These are phyloP conservation scores for Tetraselmis striata DNA, from an alignment of 139 green algal species.

Conservation along the genomic window DNA sequence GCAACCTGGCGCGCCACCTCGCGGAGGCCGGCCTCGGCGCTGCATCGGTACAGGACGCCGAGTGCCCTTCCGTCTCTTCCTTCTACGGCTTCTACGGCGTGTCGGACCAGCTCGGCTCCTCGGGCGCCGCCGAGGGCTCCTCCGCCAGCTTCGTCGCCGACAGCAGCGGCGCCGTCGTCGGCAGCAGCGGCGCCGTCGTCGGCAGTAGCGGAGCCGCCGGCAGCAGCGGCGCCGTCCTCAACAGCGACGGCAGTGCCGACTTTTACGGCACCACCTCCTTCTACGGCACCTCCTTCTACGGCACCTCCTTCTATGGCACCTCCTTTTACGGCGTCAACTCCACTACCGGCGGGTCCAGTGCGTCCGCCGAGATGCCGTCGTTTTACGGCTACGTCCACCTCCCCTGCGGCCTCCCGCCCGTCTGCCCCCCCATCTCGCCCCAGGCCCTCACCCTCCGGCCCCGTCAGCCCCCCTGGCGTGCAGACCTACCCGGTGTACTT, in stretches of 20 bases:
- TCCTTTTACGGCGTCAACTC: neutral
- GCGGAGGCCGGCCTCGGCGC: neutral
- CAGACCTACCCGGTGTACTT: neutral
- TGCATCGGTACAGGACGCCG: neutral
- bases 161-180: neutral
- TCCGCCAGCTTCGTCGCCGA: neutral
- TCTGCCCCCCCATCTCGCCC: too few relatives aligned
- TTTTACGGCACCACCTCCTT: neutral
- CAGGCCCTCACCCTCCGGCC: too few relatives aligned
- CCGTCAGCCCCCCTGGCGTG: neutral
- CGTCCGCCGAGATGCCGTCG: neutral
- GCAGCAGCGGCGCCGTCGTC: neutral
- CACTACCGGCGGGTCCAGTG: neutral
- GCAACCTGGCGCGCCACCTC: neutral
- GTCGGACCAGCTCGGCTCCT: neutral
- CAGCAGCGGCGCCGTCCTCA: neutral
- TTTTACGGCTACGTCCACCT: neutral
- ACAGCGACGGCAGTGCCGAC: too few relatives aligned
- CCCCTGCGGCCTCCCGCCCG: too few relatives aligned
- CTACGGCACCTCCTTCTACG: neutral
- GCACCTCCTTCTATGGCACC: neutral
- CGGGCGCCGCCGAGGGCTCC: neutral
- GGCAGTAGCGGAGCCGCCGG: neutral
- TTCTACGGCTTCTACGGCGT: neutral
- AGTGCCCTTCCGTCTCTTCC: neutral